Evolutionary conservation across 139 green algal genomes (phyloP), one percentile per base, ranked within the genome.

Genomic region (Edaphochlamys debaryana): DNA sequence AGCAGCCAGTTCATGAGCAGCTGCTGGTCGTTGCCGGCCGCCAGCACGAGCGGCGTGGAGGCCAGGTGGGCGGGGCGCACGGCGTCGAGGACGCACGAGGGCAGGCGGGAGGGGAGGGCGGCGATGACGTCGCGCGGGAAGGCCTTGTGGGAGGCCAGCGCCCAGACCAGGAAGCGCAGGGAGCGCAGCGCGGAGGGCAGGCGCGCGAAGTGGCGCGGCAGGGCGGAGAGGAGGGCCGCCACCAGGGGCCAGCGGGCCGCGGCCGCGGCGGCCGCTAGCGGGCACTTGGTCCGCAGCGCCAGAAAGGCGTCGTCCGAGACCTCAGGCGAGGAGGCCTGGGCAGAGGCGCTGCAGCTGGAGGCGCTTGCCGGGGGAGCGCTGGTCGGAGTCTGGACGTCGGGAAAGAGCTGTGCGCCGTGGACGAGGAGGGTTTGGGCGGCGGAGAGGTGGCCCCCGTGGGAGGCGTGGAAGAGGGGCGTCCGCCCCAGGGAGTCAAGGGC

Each of bases 1-100:
- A 83, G 64, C 42, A 83, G 77, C 77, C 77, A 83, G 32, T 74
- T 42, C 77, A 83, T 74, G 0, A 83, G 77, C 77, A 75, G 63
- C 64, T 73, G 63, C 63, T 83, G 77, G 77, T 74, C 77, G 77
- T 83, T 83, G 45, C 77, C 77, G 22, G 64, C 40, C 7, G 77
- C 77, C 20, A 83, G 77, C 29, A 83, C 77, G 3, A 83, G 77
- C 4, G 77, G 77, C 15, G 77, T 83, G 77, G 77, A 83, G 42
- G 77, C 77, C n/a, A 83, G 64, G 63, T 74, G 27, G 40, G 77
- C 77, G 42, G 77, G 77, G 4, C 77, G 77, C 34, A 83, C 45
- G 15, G 77, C 77, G 45, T 83, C 45, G 8, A 83, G 2, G 3
- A 83, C 77, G 45, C 64, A 74, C n/a, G 36, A 4, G 20, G 66